These are phyloP conservation scores for Didymella segeticola DNA, from an alignment of 2,329 filamentous ascomycete species.

Conservation along the genomic window DNA sequence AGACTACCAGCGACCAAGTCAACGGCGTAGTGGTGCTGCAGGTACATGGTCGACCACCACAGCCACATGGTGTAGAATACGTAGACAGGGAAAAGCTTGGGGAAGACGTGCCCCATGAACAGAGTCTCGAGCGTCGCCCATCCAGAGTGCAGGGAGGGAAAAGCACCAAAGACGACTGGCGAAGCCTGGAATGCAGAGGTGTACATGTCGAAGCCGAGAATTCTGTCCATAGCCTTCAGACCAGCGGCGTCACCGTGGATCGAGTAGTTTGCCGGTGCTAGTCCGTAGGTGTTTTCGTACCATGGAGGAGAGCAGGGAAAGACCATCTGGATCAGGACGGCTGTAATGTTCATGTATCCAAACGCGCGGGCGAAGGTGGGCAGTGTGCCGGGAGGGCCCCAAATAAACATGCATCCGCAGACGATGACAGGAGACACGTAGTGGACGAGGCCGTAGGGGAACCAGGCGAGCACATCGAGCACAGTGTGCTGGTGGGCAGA, in stretches of 20 bases:
- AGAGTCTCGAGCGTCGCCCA: conserved; percentile 88
- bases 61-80: conserved; percentile 88
- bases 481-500: conserved; percentile 85
- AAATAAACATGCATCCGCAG: conserved; percentile 82
- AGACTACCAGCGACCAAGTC: conserved; percentile 88
- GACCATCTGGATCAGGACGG: conserved; percentile 84
- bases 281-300: conserved; percentile 93
- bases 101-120: conserved; percentile 93
- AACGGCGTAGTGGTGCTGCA: conserved; percentile 95
- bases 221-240: conserved; percentile 83
- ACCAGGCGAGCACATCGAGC: conserved; percentile 88
- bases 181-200: conserved; percentile 90
- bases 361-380: conserved; percentile 87
- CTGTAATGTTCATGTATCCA: conserved; percentile 89
- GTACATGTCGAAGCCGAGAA: conserved; percentile 92
- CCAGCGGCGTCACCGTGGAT: conserved; percentile 90
- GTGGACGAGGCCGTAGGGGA: conserved; percentile 91
- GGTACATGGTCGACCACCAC: conserved; percentile 98
- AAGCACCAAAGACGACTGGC: conserved; percentile 91
- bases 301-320: conserved; percentile 96
- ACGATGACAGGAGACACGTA: conserved; percentile 85
- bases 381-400: conserved; percentile 82
- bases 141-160: conserved; percentile 90
- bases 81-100: conserved; percentile 79
- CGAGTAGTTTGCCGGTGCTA: conserved; percentile 90